Evolutionary conservation across 148 eudicot species (phyloP), one percentile per base, ranked within the genome.

Genomic region (Camellia sinensis): DNA sequence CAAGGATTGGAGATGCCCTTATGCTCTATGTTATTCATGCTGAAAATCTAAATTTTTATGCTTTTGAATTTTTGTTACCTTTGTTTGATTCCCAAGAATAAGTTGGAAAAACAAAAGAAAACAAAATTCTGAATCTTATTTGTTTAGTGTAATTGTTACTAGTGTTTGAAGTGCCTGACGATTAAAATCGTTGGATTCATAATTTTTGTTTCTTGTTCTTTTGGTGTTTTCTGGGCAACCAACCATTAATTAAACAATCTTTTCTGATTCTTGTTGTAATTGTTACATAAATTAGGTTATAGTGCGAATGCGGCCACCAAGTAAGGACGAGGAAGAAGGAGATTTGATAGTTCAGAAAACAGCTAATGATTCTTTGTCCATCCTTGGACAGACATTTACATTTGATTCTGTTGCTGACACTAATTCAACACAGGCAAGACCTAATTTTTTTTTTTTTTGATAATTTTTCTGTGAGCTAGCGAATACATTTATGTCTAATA

Each of bases 381-480:
- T 90, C 63, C 84, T 79, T 80, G 97, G 90, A 57, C 94, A 97
- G 46, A 89, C 85, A 53, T 97, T 92, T 85, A 91, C 97, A 50
- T 97, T 90, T 80, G 99, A 97, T 80, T 94, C 93, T 72, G 91
- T 97, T 60, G 98, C 97, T 76, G 95, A 94, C 70, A 68, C 87
- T 8, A 79, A 82, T n/a, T 87, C 98, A 78, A 87, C 93, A 53
- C 99, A 97, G 98, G 99, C 83, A 94, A 89, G 91, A 81, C 75
- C 18, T 48, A 19, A 18, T 15, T 61, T 60, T 1, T 61, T 22
- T 22, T 22, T 22, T 29, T 29, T 29, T 29, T 1, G 56, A 52
- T 59, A 68, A 29, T 9, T 63, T 80, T 75, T 22, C 52, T 60
- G 60, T 76, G 41, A 46, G 68, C 40, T 18, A n/a, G n/a, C 57